Base-by-base conservation (phyloP, 169 alveolate genomes). In the Plasmodium relictum region DNA sequence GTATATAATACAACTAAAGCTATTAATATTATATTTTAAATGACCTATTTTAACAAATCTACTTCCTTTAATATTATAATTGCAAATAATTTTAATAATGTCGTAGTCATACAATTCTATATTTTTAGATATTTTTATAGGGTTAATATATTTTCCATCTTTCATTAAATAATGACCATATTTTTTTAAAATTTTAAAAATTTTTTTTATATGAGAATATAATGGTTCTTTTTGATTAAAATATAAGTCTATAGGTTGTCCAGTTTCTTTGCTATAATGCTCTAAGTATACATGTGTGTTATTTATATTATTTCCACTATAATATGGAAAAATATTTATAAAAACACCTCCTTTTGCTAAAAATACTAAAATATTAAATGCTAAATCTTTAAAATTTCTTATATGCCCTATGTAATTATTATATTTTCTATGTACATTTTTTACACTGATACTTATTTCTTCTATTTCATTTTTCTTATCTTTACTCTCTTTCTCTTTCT, bases 181-280 rank as follows among this genome's bases (percentile, higher is more conserved):
- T n/a, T 85, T 85, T 48, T 70, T 58, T 6, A 85, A 20, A 26
- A 85, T n/a, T 70, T 85, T 71, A 63, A 85, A 85, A 44, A 85
- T 44, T 20, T 59, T 56, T 62, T 85, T 85, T 48, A 85, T 70
- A 72, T 85, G 92, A 18, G 92, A 85, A 72, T 85, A 85, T 56
- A 85, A 63, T 0, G 92, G 92, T 85, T 85, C 92, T 65, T 85
- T 85, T 16, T 85, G 86, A 37, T 69, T 85, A 85, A 85, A 85
- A 72, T 70, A 85, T 50, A 85, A 9, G 48, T 85, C 92, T n/a
- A 85, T 6, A 3, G 92, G 92, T 52, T 85, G 92, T 6, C 92
- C 92, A 6, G 92, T 85, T 70, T 85, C 92, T 70, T 85, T 85
- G 26, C 92, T 85, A 62, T 85, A 85, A 45, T 85, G 92, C 37